phyloP scores from a whole-genome alignment of 805 yeast species.

The Candida nonsorbophila region DNA sequence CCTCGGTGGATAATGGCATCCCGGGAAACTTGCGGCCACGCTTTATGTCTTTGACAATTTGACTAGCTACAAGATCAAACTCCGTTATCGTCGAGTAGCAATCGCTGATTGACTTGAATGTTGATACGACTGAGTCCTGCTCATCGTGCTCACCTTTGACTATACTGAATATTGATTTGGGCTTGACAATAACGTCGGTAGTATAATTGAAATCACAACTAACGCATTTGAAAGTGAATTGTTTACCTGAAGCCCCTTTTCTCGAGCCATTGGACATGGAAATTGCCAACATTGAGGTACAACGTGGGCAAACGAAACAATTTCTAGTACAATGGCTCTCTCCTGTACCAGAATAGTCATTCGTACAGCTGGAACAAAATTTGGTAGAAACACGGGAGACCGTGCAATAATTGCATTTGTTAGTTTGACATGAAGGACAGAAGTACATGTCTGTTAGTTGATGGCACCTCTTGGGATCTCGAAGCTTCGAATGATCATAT shows the following conservation, averaged over 20 bases:
- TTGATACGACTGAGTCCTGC: not conserved
- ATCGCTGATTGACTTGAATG: conserved; percentile 1
- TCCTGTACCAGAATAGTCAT: conserved; percentile 22
- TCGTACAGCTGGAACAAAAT: conserved; percentile 33
- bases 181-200: conserved; percentile 34
- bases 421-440: conserved; percentile 32
- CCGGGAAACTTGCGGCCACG: conserved; percentile 5
- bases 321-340: conserved; percentile 25
- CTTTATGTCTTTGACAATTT: conserved; percentile 5
- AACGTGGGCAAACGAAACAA: conserved; percentile 36
- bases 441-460: conserved; percentile 18
- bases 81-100: too few relatives aligned
- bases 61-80: too few relatives aligned
- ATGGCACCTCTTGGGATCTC: conserved; percentile 1
- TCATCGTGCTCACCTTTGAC: conserved; percentile 10
- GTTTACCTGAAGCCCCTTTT: conserved; percentile 20
- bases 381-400: conserved; percentile 19
- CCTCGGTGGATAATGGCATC: conserved; percentile 4
- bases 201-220: conserved; percentile 27
- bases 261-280: conserved; percentile 9
- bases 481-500: too few relatives aligned
- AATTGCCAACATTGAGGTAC: conserved; percentile 22
- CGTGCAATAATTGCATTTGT: conserved; percentile 22
- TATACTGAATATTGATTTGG: conserved; percentile 29
- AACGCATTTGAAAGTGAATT: conserved; percentile 34